Evolutionary conservation across 176 grass and related monocot genomes (phyloP), one percentile per base, ranked within the genome.

Genomic region (Oryza coarctata): DNA sequence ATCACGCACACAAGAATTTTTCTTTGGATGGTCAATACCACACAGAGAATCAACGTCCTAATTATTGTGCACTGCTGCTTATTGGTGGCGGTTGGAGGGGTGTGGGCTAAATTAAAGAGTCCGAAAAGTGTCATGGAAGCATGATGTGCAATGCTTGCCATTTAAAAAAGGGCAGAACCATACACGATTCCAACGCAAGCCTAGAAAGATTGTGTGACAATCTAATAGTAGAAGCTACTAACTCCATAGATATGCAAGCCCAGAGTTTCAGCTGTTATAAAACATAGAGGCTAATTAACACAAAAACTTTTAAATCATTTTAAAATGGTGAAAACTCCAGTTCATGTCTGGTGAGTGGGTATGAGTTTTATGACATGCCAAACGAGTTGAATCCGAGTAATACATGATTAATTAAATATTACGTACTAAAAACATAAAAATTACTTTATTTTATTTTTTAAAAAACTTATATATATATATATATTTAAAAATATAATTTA

Each of bases 21-120:
- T 63, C 47, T 89, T 47, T 14, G 31, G 62, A 63, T 71, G 82
- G 77, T 36, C 43, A 58, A 41, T 3, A 27, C 71, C 65, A 65
- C 65, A 12, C 35, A 45, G 71, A 43, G 60, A 22, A 86, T 77
- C 83, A 47, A 22, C 47, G 52, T 66, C 64, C 57, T 76, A 65
- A 65, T 89, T 81, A 89, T 71, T 75, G 10, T 65, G 40, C 77
- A 8, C 50, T 32, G 30, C 47, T 13, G 34, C 35, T 2, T 80
- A 81, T 71, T 76, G 87, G 73, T 45, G n/a, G 87, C 58, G 6
- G 88, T 89, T 89, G 83, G 88, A 89, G 50, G 23, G 83, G 55
- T 18, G 70, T 18, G 65, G 81, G 3, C 32, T 11, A 50, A 73
- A 55, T 55, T 55, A 55, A 82, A 74, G 63, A 26, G 49, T 2